Evolutionary conservation across 768 basidiomycete genomes (phyloP), one percentile per base, ranked within the genome.

Genomic region (Boletus sensibilis): DNA sequence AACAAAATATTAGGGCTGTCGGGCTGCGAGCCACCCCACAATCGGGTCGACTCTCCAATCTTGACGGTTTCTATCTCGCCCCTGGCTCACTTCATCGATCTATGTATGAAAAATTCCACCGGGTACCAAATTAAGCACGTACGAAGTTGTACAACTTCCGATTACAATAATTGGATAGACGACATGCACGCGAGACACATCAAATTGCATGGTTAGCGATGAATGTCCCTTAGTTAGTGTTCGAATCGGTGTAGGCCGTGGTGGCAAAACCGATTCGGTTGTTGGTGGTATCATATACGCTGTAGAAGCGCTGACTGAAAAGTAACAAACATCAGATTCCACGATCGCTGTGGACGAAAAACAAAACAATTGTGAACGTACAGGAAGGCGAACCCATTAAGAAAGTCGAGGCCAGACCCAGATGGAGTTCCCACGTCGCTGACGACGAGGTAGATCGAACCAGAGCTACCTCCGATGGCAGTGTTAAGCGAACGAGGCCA

Each of bases 231-330:
- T 38, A 69, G 44, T 68, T 68, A 14, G n/a, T 7, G 1, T 1
- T 43, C 1, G 59, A 40, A 4, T 44, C 1, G 1, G 79, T 80
- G 56, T 75, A 68, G 0, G 37, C 0, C 0, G 78, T 78, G 37
- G 45, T 66, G 1, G 79, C 79, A 46, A 81, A 69, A 13, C 79
- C 80, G 18, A 79, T 65, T 9, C 54, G 73, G 21, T 45, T 48
- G 58, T 79, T 76, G 18, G 61, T 61, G 21, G 74, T 71, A 58
- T 81, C 77, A 57, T 63, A 79, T 14, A 79, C 66, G 51, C 70
- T 70, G 58, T 79, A 80, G 68, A 69, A 80, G 27, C 80, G 75
- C 60, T 81, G 71, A 5, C 70, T 68, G 21, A 14, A 43, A 38
- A 25, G 13, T 10, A 9, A 12, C 12, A 27, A 41, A 18, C 10